Percentiles rank a stretch among this genome's conserved stretches.
phyloP scores from a whole-genome alignment of 2,329 filamentous ascomycete genomes.

The Fusarium fujikuroi region DNA sequence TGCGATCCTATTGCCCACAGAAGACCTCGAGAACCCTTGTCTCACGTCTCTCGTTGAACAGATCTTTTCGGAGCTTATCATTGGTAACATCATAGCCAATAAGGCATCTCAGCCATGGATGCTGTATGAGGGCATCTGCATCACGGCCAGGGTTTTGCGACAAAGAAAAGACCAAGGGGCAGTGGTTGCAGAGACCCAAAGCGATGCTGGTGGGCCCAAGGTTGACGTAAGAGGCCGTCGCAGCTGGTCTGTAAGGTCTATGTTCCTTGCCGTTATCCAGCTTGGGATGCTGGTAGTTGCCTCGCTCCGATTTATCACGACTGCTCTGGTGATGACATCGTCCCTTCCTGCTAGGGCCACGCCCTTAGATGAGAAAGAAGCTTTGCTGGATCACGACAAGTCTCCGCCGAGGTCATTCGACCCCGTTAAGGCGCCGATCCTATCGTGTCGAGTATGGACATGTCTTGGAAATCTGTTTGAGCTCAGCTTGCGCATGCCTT shows the following conservation, averaged over 20 bases:
- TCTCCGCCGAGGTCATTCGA: slow-evolving; percentile 38
- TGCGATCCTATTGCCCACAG: slow-evolving; percentile 86
- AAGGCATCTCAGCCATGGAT: slow-evolving; percentile 90
- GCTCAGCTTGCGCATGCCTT: slow-evolving; percentile 86
- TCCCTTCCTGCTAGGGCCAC: slow-evolving; percentile 68
- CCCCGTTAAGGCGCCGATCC: slow-evolving; percentile 68
- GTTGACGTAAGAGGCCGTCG: slow-evolving; percentile 27
- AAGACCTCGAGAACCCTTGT: slow-evolving; percentile 90
- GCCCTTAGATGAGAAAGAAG: slow-evolving; percentile 41
- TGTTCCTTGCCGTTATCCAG: slow-evolving; percentile 69
- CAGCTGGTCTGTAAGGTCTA: slow-evolving; percentile 55
- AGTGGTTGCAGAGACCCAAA: slow-evolving; percentile 24
- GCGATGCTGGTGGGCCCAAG: slow-evolving; percentile 14
- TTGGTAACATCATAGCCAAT: slow-evolving; percentile 82
- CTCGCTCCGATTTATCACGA: slow-evolving; percentile 72
- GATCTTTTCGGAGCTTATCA: slow-evolving; percentile 88
- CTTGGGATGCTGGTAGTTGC: slow-evolving; percentile 66
- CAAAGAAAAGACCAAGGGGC: slow-evolving; percentile 44
- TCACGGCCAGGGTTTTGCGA: slow-evolving; percentile 63
- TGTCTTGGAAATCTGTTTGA: slow-evolving; percentile 78
- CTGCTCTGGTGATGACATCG: slow-evolving; percentile 73
- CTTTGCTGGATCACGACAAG: slow-evolving; percentile 28
- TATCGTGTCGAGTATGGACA: slow-evolving; percentile 81
- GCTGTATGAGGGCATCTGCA: slow-evolving; percentile 84
- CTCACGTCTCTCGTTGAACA: slow-evolving; percentile 85